phyloP scores from a whole-genome alignment of 257 asterid species.

The Dorcoceras hygrometricum region DNA sequence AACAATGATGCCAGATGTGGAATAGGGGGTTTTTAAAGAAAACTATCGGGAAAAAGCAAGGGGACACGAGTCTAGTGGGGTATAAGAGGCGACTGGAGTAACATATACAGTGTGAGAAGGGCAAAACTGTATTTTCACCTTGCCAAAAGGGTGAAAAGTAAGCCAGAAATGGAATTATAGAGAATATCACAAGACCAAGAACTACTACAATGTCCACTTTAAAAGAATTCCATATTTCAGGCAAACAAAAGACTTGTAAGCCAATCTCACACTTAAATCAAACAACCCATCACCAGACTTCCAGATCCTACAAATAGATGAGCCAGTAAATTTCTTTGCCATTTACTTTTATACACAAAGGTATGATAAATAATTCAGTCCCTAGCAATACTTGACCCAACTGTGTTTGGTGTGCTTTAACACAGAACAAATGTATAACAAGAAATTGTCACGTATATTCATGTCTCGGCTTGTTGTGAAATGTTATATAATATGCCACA shows the following conservation, averaged over 20 bases:
- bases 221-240: not conserved
- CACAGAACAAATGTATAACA: not conserved
- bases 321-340: not conserved
- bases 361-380: not conserved
- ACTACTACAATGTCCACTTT: not conserved
- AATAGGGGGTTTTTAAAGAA: not conserved
- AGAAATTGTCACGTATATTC: not conserved
- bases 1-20: not conserved
- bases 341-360: not conserved
- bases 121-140: slow-evolving; percentile 1
- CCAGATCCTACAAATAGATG: not conserved
- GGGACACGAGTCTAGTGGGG: not conserved
- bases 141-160: not conserved
- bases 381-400: not conserved
- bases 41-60: slow-evolving; percentile 9
- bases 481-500: not conserved
- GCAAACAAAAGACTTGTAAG: not conserved
- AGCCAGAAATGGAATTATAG: not conserved
- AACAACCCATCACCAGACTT: not conserved
- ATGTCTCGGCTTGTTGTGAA: not conserved
- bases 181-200: not conserved
- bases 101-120: slow-evolving; percentile 9
- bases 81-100: not conserved
- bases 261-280: not conserved
- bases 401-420: not conserved